phyloP scores from a whole-genome alignment of 495 filamentous ascomycete genomes.

The Aspergillus homomorphus region DNA sequence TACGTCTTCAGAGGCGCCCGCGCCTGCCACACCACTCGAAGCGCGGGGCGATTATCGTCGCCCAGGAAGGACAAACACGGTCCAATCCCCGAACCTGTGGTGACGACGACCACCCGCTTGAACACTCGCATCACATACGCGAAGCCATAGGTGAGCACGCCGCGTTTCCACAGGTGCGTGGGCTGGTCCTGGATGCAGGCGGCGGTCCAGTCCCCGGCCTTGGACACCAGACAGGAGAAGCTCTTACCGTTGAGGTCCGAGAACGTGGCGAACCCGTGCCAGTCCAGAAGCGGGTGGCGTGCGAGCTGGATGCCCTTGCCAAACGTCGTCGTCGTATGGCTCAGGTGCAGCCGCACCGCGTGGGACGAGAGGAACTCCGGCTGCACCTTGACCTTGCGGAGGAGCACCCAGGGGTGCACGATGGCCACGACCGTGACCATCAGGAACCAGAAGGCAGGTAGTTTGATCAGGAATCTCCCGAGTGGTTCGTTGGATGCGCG shows the following conservation, averaged over 20 bases:
- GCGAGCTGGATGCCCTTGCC: constrained; percentile 48
- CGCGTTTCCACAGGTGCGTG: constrained; percentile 43
- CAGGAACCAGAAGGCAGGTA: constrained; percentile 46
- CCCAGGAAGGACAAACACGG: constrained; percentile 53
- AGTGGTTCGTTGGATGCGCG: constrained; percentile 22
- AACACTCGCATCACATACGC: constrained; percentile 71
- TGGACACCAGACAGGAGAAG: constrained; percentile 71
- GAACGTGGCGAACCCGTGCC: constrained; percentile 81
- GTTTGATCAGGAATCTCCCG: constrained; percentile 34
- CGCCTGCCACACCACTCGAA: constrained; percentile 60
- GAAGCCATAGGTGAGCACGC: constrained; percentile 61
- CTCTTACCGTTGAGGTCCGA: constrained; percentile 39
- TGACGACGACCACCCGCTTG: constrained; percentile 65
- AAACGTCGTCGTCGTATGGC: constrained; percentile 48
- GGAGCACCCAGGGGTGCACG: constrained; percentile 41
- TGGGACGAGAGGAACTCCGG: constrained; percentile 66
- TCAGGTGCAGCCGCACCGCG: constrained; percentile 69
- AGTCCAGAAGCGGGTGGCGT: constrained; percentile 64
- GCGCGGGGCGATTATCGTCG: constrained; percentile 44
- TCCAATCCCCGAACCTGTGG: constrained; percentile 80
- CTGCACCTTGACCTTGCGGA: constrained; percentile 52
- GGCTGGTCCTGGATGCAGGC: constrained; percentile 60
- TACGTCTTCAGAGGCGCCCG: constrained; percentile 53
- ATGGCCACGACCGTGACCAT: constrained; percentile 37
- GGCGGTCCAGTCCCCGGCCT: constrained; percentile 82